Evolutionary conservation across 495 filamentous ascomycete species (phyloP).

Genomic region (Xylaria longipes): DNA sequence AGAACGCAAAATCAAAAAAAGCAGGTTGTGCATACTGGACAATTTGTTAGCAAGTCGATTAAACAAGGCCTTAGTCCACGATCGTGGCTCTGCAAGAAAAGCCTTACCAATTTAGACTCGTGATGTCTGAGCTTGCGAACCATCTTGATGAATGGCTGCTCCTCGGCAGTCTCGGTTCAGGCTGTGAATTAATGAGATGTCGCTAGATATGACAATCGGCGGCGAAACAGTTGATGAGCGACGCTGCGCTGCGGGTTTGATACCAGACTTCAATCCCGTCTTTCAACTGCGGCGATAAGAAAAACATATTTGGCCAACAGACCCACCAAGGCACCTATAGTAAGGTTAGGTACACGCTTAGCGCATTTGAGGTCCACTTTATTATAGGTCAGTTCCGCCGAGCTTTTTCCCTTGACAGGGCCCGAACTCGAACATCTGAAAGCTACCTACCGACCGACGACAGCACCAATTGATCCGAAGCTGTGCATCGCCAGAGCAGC

Average conservation of each 20-base stretch:
- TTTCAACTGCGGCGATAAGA: conserved; percentile 20
- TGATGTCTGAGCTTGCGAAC: conserved; percentile 92
- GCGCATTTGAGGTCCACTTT: conserved; percentile 10
- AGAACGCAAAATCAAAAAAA: not conserved
- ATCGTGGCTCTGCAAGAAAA: not conserved
- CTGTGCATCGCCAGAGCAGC: not conserved
- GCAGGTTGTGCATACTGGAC: conserved; percentile 24
- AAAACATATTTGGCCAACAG: conserved; percentile 3
- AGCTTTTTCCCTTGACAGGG: conserved; percentile 10
- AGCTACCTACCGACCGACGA: conserved; percentile 4
- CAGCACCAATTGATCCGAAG: conserved; percentile 1
- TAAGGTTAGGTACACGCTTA: not conserved
- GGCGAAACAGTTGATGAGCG: not conserved
- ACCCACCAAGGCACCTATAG: not conserved
- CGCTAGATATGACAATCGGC: not conserved
- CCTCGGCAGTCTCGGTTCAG: not conserved
- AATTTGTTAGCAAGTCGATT: conserved; percentile 19
- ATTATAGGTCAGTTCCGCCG: not conserved
- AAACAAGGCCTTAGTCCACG: not conserved
- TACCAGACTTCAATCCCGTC: conserved; percentile 31
- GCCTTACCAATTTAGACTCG: conserved; percentile 64
- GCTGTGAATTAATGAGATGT: not conserved
- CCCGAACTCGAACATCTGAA: not conserved
- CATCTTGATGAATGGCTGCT: conserved; percentile 57
- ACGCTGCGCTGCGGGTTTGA: conserved; percentile 7